These are phyloP conservation scores for Plantago rigida DNA, from an alignment of 305 asterid genomes.

Conservation along the genomic window DNA sequence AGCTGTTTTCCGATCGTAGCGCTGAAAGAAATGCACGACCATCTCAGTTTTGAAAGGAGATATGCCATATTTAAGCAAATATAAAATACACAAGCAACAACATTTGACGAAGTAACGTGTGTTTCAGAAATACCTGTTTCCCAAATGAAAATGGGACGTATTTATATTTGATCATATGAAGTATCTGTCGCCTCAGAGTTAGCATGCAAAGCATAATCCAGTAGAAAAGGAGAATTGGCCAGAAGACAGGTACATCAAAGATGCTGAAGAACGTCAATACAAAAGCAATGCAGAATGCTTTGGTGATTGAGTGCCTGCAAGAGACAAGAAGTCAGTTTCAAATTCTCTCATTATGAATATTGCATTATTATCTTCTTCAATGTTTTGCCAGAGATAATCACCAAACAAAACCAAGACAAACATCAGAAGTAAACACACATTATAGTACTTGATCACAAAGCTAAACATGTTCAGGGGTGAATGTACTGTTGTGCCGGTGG, in stretches of 20 bases:
- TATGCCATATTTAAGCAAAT: background rate
- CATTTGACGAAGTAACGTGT: slow-evolving; percentile 1
- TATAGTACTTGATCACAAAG: background rate
- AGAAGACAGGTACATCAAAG: slow-evolving; percentile 63
- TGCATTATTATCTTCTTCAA: background rate
- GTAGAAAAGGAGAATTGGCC: slow-evolving; percentile 71
- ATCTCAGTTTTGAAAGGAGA: slow-evolving; percentile 8
- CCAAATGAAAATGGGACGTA: slow-evolving; percentile 54
- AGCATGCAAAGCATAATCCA: slow-evolving; percentile 51
- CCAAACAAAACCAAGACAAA: background rate
- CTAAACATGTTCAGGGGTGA: background rate
- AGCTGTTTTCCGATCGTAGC: slow-evolving; percentile 43
- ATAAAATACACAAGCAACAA: slow-evolving; percentile 4
- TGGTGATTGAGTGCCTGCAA: slow-evolving; percentile 58
- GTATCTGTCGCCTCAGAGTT: slow-evolving; percentile 50
- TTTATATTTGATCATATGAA: slow-evolving; percentile 59
- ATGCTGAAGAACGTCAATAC: slow-evolving; percentile 50
- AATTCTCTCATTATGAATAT: background rate
- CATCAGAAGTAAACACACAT: background rate
- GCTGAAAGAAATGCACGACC: slow-evolving; percentile 32
- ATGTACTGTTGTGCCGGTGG: too few relatives aligned
- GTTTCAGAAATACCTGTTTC: slow-evolving; percentile 42
- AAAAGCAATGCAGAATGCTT: slow-evolving; percentile 54
- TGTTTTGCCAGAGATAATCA: background rate
- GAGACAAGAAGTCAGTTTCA: slow-evolving; percentile 22